Evolutionary conservation across 257 asterid genomes (phyloP), one percentile per base, ranked within the genome.

Genomic region (Nicotiana tomentosiformis): DNA sequence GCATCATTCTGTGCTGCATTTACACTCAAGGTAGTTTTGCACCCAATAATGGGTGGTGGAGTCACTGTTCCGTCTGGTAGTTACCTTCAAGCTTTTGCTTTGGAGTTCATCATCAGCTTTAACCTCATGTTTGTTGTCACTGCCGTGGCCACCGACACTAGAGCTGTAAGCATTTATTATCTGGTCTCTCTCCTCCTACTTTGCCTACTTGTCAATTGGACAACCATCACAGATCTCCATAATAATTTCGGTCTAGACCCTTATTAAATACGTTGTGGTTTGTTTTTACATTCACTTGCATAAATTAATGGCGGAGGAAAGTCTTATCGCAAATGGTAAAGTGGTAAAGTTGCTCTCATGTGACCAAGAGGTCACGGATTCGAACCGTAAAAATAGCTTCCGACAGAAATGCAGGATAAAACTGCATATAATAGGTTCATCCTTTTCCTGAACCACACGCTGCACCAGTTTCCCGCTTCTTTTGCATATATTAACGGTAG

Each of bases 91-190:
- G 97, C 98, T 72, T 94, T 94, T 89, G 91, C 92, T 46, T 87
- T 94, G 84, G 98, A 94, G 87, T 90, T 94, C 83, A 91, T 93
- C 56, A 93, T 94, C 82, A 87, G 90, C 83, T 93, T 93, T 89
- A 94, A 90, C 78, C 98, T 92, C 91, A 94, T 94, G 98, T 94
- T 94, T 86, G 98, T 94, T 81, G 93, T 94, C 81, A 94, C 97
- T 77, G 98, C 98, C 4, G 95, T 94, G 16, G 91, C 97, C 58
- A 94, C 98, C 26, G 97, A 94, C 91, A 91, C 97, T 49, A 89
- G 97, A 94, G 97, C 97, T 77, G 98, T 94, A 88, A 92, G 92
- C 61, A 81, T 74, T 49, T 57, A 51, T 83, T 23, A 26, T 78
- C 82, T 61, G 7, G 1, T 61, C 39, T 64, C 46, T 57, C 35